phyloP scores from a whole-genome alignment of 2,329 filamentous ascomycete species.

The Ophiostoma himal-ulmi region DNA sequence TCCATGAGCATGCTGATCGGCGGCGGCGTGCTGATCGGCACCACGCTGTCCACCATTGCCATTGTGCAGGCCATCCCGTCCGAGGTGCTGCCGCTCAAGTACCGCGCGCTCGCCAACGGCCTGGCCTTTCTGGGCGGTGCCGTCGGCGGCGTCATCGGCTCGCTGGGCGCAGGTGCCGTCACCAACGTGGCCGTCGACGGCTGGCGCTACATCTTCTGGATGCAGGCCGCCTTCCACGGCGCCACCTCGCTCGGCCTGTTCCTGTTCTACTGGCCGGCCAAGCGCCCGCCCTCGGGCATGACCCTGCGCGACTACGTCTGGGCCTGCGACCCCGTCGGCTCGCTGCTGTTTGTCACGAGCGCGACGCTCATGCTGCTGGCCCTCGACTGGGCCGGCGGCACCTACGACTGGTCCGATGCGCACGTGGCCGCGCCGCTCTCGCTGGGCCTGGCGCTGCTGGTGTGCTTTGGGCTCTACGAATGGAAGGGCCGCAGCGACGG shows the following conservation, averaged over 20 bases:
- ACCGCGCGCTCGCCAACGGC: slow-evolving; percentile 50
- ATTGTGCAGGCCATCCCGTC: slow-evolving; percentile 52
- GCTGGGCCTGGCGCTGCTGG: slow-evolving; percentile 39
- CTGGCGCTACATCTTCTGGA: slow-evolving; percentile 55
- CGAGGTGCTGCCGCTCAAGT: slow-evolving; percentile 52
- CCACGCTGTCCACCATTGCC: slow-evolving; percentile 48
- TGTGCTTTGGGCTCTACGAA: slow-evolving; percentile 41
- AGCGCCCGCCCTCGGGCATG: slow-evolving; percentile 35
- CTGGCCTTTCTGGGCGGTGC: slow-evolving; percentile 47
- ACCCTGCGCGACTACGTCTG: slow-evolving; percentile 38
- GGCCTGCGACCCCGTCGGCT: slow-evolving; percentile 46
- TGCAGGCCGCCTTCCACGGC: slow-evolving; percentile 50
- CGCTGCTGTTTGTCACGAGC: slow-evolving; percentile 39
- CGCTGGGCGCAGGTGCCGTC: slow-evolving; percentile 47
- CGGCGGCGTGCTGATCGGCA: slow-evolving; percentile 52
- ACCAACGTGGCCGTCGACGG: slow-evolving; percentile 43
- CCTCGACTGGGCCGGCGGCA: slow-evolving; percentile 43
- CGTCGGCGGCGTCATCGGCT: slow-evolving; percentile 45
- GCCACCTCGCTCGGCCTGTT: slow-evolving; percentile 44
- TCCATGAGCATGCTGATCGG: slow-evolving; percentile 52
- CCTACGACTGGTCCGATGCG: slow-evolving; percentile 37
- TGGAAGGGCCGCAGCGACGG: slow-evolving; percentile 51
- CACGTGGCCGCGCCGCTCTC: slow-evolving; percentile 39
- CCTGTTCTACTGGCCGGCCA: slow-evolving; percentile 43
- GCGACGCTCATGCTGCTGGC: slow-evolving; percentile 42